Percentiles rank a stretch among this genome's conserved stretches.
These are phyloP conservation scores for Colletotrichum sp. DNA, from an alignment of 2,329 filamentous ascomycete species.

Conservation along the genomic window DNA sequence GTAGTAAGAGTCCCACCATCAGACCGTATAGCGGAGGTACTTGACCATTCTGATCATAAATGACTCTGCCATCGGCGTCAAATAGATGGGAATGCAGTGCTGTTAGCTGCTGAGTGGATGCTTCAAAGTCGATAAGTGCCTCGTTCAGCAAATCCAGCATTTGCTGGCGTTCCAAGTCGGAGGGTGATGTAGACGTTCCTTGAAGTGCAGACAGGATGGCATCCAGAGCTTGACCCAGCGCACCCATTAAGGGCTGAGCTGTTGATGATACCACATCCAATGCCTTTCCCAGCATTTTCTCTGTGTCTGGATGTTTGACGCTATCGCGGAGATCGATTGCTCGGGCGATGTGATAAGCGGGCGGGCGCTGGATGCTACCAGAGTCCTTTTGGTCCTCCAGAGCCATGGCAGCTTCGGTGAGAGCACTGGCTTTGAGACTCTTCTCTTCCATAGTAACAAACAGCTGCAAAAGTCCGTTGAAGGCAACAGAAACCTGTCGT, in stretches of 20 bases:
- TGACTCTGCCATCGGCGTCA: not conserved
- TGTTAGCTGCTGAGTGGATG: not conserved
- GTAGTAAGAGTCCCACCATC: fast-evolving
- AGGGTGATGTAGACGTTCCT: fast-evolving
- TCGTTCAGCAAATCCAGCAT: fast-evolving
- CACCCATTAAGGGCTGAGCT: fast-evolving
- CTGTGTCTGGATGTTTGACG: not conserved
- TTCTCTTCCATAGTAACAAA: not conserved
- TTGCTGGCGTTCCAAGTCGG: not conserved
- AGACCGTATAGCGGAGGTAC: not conserved
- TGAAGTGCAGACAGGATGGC: not conserved
- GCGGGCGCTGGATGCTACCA: not conserved
- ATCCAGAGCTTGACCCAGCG: not conserved
- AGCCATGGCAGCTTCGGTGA: not conserved
- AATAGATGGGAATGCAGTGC: not conserved
- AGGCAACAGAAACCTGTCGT: not conserved
- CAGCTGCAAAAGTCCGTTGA: not conserved
- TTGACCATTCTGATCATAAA: not conserved
- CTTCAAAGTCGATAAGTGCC: fast-evolving
- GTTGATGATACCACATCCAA: not conserved
- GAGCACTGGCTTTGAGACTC: not conserved
- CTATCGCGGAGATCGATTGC: not conserved
- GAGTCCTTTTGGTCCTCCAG: not conserved
- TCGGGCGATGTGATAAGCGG: not conserved
- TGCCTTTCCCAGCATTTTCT: not conserved